Base-by-base conservation (phyloP, 805 yeast species). In the Zygosaccharomyces bisporus region DNA sequence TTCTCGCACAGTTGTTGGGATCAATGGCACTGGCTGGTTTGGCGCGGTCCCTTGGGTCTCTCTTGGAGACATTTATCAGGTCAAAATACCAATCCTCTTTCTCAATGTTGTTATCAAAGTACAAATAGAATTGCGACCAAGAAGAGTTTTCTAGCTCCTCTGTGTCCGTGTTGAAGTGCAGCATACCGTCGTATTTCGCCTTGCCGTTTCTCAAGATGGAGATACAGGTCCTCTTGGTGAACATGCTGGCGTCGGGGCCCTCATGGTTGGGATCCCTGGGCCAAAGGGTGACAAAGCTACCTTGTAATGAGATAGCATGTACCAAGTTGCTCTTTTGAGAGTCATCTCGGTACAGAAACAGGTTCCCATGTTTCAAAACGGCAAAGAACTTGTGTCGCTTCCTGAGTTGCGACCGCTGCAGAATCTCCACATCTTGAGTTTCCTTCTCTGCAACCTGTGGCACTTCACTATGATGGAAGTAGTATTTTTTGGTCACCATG, bases 31-130 rank as follows among this genome's bases (percentile, higher is more conserved):
- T 33, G 12, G 41, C 21, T 12, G 53, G 50, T 7, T 64, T 67
- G 4, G 19, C 20, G 13, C 35, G 33, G 14, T 37, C 43, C 17
- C 40, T 23, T 8, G 30, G 21, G 8, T 37, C 45, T n/a, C 67
- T 64, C 47, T 83, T 84, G 0, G 91, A 77, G 1, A 95, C 95
- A 45, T 82, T 72, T n/a, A 91, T 72, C 43, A 93, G 69, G 0
- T 86, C 81, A 64, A 88, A 89, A 61, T 91, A 93, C 85, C 96
- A 82, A 61, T 91, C 96, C 63, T 93, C 99, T 57, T 91, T 91
- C 37, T 83, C 89, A 44, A 75, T 75, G 53, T 89, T 87, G 39
- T 80, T 74, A 53, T 88, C 95, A 34, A 83, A 76, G 62, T 88
- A 86, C 3, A 91, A 64, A 61, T 76, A 91, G 55, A 77, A 76